These are phyloP conservation scores for Populus tomentosa DNA, from an alignment of 441 rosid genomes.

Conservation along the genomic window DNA sequence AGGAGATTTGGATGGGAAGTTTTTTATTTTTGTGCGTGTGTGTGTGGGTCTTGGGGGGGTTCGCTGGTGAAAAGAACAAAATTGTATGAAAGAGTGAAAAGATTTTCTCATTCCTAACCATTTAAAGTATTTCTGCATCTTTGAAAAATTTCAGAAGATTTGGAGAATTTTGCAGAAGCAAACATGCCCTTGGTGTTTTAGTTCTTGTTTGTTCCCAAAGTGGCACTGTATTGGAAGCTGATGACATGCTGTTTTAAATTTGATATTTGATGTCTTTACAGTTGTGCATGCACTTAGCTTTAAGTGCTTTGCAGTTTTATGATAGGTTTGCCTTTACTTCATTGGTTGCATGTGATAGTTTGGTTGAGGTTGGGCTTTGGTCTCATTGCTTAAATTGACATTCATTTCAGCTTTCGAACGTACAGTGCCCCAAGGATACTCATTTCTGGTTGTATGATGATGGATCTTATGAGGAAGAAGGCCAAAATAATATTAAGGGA, in stretches of 20 bases:
- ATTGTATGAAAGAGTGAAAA: no score
- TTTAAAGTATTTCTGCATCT: background rate
- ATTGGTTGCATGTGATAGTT: background rate
- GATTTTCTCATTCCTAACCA: background rate
- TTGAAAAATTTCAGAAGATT: background rate
- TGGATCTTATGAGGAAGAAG: constrained; percentile 47
- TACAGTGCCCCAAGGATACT: constrained; percentile 42
- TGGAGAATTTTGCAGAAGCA: background rate
- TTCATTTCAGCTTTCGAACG: constrained; percentile 17
- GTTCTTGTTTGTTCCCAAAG: background rate
- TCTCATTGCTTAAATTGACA: no score
- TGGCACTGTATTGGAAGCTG: background rate
- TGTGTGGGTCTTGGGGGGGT: no score
- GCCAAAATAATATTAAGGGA: constrained; percentile 32
- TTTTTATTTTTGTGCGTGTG: no score
- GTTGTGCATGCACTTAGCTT: background rate
- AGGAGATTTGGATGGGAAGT: no score
- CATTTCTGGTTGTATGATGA: constrained; percentile 49
- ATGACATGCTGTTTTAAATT: background rate
- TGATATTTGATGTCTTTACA: background rate
- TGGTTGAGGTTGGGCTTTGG: no score
- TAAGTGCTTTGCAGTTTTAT: background rate
- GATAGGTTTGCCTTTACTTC: background rate
- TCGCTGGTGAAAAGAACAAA: no score
- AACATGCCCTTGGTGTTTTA: background rate